Conservation (phyloP, 202 grass and related monocot genomes). For the Panicum hallii region DNA sequence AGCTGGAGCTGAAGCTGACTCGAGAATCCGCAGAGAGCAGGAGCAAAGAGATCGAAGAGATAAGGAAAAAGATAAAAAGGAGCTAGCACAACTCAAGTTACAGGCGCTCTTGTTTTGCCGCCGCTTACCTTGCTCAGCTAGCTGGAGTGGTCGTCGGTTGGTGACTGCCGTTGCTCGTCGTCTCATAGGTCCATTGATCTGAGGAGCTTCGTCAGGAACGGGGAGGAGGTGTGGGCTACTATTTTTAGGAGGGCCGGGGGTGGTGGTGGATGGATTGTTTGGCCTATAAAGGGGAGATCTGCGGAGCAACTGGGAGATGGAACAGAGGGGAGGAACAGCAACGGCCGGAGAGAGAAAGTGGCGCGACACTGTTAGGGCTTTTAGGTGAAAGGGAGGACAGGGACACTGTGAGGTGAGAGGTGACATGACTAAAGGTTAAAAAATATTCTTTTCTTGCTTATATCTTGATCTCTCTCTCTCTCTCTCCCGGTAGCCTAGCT, state of each 20-base stretch:
- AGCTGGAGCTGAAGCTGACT: constrained; percentile 4
- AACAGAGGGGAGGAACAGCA: constrained; percentile 25
- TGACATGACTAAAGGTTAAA: constrained; percentile 59
- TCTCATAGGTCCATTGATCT: constrained; percentile 49
- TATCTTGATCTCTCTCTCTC: background rate
- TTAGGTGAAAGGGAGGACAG: background rate
- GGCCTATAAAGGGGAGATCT: constrained; percentile 60
- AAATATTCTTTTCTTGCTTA: background rate
- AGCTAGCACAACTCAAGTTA: background rate
- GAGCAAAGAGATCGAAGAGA: background rate
- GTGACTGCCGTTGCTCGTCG: constrained; percentile 7
- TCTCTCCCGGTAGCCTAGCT: background rate
- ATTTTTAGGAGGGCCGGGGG: constrained; percentile 44
- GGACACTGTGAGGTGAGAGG: constrained; percentile 43
- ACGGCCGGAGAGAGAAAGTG: constrained; percentile 9
- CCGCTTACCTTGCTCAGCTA: constrained; percentile 27
- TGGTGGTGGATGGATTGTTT: constrained; percentile 43
- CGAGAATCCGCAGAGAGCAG: constrained; percentile 27
- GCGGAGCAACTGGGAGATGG: constrained; percentile 39
- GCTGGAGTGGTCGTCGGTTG: background rate
- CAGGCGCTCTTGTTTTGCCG: background rate
- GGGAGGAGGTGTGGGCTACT: constrained; percentile 16
- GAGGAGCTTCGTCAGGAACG: constrained; percentile 10
- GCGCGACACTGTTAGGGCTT: no score
- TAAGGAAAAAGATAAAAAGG: background rate